Conservation (phyloP, 805 yeast genomes). For the Kodamaea fukazawae region DNA sequence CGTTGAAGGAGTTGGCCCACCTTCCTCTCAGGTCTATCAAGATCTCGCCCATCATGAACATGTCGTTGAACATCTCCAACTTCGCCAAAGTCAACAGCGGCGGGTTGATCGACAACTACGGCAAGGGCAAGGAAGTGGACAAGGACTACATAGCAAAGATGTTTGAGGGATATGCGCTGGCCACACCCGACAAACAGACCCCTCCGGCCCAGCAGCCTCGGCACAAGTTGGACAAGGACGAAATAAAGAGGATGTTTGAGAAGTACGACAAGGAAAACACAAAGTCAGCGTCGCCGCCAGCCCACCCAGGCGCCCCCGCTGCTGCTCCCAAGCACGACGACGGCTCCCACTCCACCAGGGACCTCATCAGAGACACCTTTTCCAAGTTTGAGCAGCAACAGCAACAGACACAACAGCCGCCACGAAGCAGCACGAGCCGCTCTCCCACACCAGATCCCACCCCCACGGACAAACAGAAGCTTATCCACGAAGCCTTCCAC, state of each 20-base stretch:
- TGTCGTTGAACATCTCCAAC: slow-evolving; percentile 52
- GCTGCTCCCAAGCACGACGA: neutral
- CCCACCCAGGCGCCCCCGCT: too few relatives aligned
- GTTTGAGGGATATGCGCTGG: slow-evolving; percentile 15
- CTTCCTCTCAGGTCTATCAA: slow-evolving; percentile 17
- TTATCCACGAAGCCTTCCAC: slow-evolving; percentile 4
- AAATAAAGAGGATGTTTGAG: slow-evolving; percentile 24
- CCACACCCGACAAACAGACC: neutral
- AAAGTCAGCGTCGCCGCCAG: neutral
- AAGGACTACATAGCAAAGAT: slow-evolving; percentile 27
- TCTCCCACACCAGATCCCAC: neutral
- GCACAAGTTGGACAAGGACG: slow-evolving; percentile 7
- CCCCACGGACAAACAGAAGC: neutral
- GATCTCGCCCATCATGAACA: slow-evolving; percentile 44
- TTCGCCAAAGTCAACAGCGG: slow-evolving; percentile 45
- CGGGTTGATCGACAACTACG: slow-evolving; percentile 32
- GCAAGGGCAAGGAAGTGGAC: slow-evolving; percentile 13
- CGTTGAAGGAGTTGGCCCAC: slow-evolving; percentile 18
- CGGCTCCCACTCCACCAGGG: too few relatives aligned
- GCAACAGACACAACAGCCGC: neutral
- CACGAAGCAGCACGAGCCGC: slow-evolving; percentile 3
- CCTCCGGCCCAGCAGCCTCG: slow-evolving; percentile 6
- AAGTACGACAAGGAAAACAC: slow-evolving; percentile 13
- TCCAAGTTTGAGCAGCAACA: slow-evolving; percentile 15
- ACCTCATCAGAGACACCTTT: slow-evolving; percentile 27